Conservation (phyloP, 2,329 filamentous ascomycete species). For the Fusarium staphyleae region DNA sequence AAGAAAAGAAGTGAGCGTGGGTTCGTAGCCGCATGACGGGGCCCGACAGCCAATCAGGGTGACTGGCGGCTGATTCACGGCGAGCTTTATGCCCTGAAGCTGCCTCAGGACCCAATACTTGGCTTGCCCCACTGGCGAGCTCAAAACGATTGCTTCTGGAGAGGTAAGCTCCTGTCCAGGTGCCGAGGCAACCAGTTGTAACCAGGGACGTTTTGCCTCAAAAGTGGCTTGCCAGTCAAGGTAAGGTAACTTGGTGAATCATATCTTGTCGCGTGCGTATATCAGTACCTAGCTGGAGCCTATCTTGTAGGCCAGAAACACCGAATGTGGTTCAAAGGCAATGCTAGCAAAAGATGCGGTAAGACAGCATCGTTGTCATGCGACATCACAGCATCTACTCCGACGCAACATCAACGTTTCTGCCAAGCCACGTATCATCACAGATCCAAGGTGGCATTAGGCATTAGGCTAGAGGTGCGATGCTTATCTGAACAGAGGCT, state of each 20-base stretch:
- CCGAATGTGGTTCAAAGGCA: too few species aligned
- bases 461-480: constrained; percentile 33
- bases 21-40: constrained; percentile 17
- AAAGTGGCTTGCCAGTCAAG: too few species aligned
- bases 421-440: constrained; percentile 31
- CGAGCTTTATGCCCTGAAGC: constrained; percentile 16
- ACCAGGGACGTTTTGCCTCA: too few species aligned
- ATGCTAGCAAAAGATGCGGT: too few species aligned
- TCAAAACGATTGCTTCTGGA: neutral
- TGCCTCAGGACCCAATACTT: constrained; percentile 32
- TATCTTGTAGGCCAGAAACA: too few species aligned
- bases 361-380: too few species aligned
- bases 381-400: neutral
- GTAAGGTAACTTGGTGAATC: too few species aligned
- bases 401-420: constrained; percentile 11
- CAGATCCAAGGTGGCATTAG: constrained; percentile 23
- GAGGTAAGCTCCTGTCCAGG: too few species aligned
- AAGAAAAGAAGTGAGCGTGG: constrained; percentile 34
- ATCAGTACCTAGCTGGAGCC: too few species aligned
- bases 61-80: constrained; percentile 6
- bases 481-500: constrained; percentile 38
- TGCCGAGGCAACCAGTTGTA: too few species aligned
- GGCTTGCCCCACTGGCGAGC: constrained; percentile 1
- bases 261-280: too few species aligned
- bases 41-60: constrained; percentile 33